Conservation (phyloP, 192 early-diverging fungal genomes). For the Cetraspora pellucida region DNA sequence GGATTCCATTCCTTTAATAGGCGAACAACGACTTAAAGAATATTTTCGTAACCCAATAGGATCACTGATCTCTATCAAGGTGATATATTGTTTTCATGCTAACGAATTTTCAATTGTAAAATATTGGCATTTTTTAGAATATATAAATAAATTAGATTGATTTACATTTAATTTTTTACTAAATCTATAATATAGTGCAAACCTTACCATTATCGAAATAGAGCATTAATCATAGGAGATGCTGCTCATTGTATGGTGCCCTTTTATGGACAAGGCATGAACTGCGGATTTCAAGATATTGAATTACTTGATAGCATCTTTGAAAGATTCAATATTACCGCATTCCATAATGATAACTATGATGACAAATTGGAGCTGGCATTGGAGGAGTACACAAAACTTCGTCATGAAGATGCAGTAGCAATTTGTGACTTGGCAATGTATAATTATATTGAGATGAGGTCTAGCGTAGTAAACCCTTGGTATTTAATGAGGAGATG, state of each 20-base stretch:
- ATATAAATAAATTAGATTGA: neutral
- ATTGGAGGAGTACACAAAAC: constrained; percentile 71
- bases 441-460: constrained; percentile 96
- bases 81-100: constrained; percentile 27
- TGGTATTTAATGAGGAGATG: constrained; percentile 76
- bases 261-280: constrained; percentile 98
- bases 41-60: constrained; percentile 87
- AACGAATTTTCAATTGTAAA: neutral
- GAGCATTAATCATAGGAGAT: constrained; percentile 85
- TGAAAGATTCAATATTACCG: constrained; percentile 53
- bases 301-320: constrained; percentile 64
- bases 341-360: constrained; percentile 47
- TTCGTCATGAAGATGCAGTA: constrained; percentile 72
- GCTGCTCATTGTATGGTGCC: constrained; percentile 99
- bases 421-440: constrained; percentile 93
- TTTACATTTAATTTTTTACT: neutral
- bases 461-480: constrained; percentile 73
- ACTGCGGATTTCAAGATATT: constrained; percentile 96
- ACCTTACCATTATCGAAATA: constrained; percentile 84
- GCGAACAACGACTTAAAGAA: constrained; percentile 69
- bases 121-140: neutral
- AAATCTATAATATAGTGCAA: constrained; percentile 41
- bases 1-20: constrained; percentile 79
- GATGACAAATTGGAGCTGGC: constrained; percentile 50
- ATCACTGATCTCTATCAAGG: constrained; percentile 80